Conservation (phyloP, 768 basidiomycete species). For the Lactifluus volemus region DNA sequence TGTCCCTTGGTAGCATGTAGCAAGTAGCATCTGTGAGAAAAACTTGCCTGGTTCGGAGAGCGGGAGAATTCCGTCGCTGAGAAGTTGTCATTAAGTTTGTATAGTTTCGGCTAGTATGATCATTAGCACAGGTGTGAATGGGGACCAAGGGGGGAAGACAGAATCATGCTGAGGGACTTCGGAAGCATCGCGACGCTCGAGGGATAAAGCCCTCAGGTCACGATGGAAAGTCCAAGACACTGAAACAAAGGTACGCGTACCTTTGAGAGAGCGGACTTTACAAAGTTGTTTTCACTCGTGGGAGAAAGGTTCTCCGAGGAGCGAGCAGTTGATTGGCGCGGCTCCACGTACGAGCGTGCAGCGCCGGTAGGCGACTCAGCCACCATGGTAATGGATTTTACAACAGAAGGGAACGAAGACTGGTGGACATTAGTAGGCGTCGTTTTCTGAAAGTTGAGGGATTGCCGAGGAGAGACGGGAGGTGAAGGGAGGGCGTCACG, state of each 20-base stretch:
- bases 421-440: background rate
- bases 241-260: background rate
- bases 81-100: background rate
- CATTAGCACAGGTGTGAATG: background rate
- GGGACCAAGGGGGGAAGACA: background rate
- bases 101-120: background rate
- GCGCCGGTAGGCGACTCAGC: background rate
- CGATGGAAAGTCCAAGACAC: background rate
- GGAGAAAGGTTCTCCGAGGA: background rate
- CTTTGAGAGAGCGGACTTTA: background rate
- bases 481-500: constrained; percentile 10
- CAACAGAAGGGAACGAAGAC: background rate
- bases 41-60: constrained; percentile 9
- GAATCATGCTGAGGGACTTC: background rate
- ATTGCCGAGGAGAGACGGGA: constrained; percentile 1
- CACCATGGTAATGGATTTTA: background rate
- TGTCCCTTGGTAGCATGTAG: background rate
- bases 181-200: background rate
- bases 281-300: background rate
- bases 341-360: background rate
- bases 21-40: background rate
- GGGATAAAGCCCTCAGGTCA: background rate
- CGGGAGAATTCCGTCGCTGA: background rate
- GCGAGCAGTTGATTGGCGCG: background rate
- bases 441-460: background rate